Evolutionary conservation across 148 eudicot genomes (phyloP).

Genomic region (Chenopodium album): DNA sequence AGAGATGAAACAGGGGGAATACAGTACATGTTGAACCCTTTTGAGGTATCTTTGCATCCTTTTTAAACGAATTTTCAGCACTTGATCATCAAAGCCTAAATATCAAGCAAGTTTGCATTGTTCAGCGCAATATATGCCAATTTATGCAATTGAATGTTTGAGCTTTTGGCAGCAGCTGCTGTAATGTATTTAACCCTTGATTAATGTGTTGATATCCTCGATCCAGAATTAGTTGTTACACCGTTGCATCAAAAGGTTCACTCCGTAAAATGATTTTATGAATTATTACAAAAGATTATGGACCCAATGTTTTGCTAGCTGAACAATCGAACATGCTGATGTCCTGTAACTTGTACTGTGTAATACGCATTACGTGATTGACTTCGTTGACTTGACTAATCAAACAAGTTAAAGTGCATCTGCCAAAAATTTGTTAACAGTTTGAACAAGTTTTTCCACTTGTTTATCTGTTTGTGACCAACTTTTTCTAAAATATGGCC

Average conservation of each 20-base stretch:
- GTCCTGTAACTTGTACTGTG: not conserved
- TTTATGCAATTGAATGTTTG: conserved; percentile 1
- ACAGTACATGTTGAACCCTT: not conserved
- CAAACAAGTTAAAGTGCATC: not conserved
- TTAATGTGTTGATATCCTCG: not conserved
- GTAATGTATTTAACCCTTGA: not conserved
- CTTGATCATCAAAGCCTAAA: too few relatives aligned
- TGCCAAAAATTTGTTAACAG: not conserved
- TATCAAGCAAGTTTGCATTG: not conserved
- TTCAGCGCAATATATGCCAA: not conserved
- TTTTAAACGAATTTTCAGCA: not conserved
- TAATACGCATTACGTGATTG: not conserved
- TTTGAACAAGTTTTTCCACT: not conserved
- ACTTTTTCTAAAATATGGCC: not conserved
- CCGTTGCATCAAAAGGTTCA: too few relatives aligned
- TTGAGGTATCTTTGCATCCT: not conserved
- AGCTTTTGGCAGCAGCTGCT: not conserved
- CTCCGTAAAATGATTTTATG: too few relatives aligned
- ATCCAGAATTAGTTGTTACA: too few relatives aligned
- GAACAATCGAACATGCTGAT: not conserved
- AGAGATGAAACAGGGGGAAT: not conserved
- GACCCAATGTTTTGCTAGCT: not conserved
- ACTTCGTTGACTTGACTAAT: not conserved
- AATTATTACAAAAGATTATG: too few relatives aligned
- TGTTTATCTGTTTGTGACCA: not conserved